Evolutionary conservation across 768 basidiomycete species (phyloP).

Genomic region (Phaeotremella skinneri): DNA sequence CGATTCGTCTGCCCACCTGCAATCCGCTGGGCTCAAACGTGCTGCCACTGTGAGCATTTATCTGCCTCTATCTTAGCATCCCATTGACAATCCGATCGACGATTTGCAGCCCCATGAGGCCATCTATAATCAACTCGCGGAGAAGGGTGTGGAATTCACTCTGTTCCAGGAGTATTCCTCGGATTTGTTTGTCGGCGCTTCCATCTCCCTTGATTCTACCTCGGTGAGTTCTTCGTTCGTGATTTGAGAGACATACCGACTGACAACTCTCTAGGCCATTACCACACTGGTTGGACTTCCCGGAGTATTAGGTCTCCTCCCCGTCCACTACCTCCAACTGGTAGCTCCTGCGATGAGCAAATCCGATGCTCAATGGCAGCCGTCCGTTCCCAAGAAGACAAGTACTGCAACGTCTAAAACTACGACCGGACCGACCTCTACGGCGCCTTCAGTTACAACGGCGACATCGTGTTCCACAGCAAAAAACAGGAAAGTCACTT

Average conservation of each 20-base stretch:
- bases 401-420: slow-evolving; percentile 4
- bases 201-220: slow-evolving; percentile 56
- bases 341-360: slow-evolving; percentile 39
- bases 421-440: neutral
- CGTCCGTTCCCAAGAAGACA: neutral
- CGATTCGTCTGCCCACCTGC: slow-evolving; percentile 48
- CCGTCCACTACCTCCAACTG: slow-evolving; percentile 55
- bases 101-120: slow-evolving; percentile 56
- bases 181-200: slow-evolving; percentile 62
- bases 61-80: neutral
- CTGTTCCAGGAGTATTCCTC: slow-evolving; percentile 55
- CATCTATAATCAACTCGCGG: slow-evolving; percentile 55
- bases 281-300: slow-evolving; percentile 55
- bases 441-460: slow-evolving; percentile 3
- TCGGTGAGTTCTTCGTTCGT: slow-evolving; percentile 27
- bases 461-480: slow-evolving; percentile 15
- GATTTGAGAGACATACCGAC: slow-evolving; percentile 13
- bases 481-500: slow-evolving; percentile 30
- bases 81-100: slow-evolving; percentile 20
- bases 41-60: slow-evolving; percentile 4
- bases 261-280: slow-evolving; percentile 57
- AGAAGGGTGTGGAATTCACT: slow-evolving; percentile 30
- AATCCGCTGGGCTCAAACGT: slow-evolving; percentile 16
- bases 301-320: slow-evolving; percentile 60
- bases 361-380: slow-evolving; percentile 14